These are phyloP conservation scores for Jasminum sambac DNA, from an alignment of 257 asterid species.

Conservation along the genomic window DNA sequence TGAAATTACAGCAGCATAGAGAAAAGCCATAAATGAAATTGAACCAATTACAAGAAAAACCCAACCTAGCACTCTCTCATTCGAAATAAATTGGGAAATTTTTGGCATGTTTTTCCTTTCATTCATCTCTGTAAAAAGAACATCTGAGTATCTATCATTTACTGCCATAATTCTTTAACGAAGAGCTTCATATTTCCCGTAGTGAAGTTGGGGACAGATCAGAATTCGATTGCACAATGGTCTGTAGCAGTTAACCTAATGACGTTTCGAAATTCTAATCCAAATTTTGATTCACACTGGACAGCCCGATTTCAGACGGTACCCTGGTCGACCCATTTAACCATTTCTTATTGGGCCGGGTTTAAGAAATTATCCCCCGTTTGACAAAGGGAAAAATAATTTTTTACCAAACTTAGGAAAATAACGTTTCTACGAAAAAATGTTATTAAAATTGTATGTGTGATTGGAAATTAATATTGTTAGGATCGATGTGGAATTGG, in stretches of 20 bases:
- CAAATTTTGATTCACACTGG: no score
- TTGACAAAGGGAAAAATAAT: no score
- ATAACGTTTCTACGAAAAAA: no score
- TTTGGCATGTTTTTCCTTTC: conserved; percentile 23
- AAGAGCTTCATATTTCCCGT: no score
- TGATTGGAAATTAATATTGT: no score
- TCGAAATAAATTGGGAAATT: conserved; percentile 26
- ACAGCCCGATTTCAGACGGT: no score
- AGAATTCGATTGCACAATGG: neutral
- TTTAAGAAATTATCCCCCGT: no score
- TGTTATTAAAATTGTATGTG: no score
- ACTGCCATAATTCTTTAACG: neutral
- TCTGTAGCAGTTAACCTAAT: no score
- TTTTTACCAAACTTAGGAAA: no score
- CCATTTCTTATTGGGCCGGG: neutral
- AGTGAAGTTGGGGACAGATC: neutral
- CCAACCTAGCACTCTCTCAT: conserved; percentile 49
- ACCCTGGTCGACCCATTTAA: neutral
- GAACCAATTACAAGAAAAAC: conserved; percentile 45
- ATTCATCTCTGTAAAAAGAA: conserved; percentile 23
- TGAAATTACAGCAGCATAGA: conserved; percentile 57
- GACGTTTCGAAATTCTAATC: no score
- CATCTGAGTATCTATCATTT: neutral
- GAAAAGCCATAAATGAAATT: conserved; percentile 35
- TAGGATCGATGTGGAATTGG: no score